Evolutionary conservation across 179 eudicot genomes (phyloP), one percentile per base, ranked within the genome.

Genomic region (Drosera spatulata): DNA sequence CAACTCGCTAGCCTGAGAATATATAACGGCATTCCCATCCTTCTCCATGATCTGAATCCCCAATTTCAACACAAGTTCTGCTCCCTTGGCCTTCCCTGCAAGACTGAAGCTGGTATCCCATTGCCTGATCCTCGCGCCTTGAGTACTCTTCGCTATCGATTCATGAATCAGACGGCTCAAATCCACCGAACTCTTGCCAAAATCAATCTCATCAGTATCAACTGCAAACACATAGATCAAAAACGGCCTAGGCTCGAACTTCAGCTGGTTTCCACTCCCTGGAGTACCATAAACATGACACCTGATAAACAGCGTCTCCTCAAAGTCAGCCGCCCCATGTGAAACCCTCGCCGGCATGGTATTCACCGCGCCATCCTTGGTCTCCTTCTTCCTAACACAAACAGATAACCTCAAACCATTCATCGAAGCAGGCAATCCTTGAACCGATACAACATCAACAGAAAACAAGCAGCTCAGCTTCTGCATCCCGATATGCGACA

Each of bases 11-110:
- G 64, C 58, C 61, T 74, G 88, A 60, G 61, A 80, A 56, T 84
- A 88, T 59, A 93, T 70, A 43, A 96, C 88, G 56, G 62, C 59
- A 0, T 87, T 89, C 44, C 95, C 96, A 62, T 93, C 99, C 69
- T 88, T 91, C 71, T 93, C 99, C 96, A 93, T 93, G 39, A 93
- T 72, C 76, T 93, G 96, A 59, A 93, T 86, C 12, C 95, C 93
- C 50, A 93, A 61, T 64, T 89, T 93, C 68, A 93, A 61, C 42
- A 81, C 73, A n/a, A 93, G 83, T 39, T 89, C 90, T 46, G 93
- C 99, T 3, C 96, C 96, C 54, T 86, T 86, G 0, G 95, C 99
- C 68, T 93, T 93, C 9, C 99, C 99, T 2, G 81, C 64, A 5
- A 93, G 84, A 43, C 62, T 77, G 47, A 86, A 89, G 66, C 77